Evolutionary conservation across 495 filamentous ascomycete genomes (phyloP).

Genomic region (Penicillium coffeae): DNA sequence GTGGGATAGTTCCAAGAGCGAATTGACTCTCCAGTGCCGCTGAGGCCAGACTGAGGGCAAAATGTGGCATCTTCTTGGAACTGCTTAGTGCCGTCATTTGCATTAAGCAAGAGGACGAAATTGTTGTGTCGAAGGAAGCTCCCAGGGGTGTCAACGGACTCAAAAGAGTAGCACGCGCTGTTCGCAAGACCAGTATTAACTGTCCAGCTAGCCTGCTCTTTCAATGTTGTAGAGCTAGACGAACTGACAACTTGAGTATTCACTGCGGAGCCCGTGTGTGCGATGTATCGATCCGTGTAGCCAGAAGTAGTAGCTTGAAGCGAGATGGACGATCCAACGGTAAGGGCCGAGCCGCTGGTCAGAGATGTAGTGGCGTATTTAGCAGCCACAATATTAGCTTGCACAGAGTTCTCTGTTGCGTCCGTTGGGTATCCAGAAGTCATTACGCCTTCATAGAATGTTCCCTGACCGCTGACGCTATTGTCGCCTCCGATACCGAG

Average conservation of each 20-base stretch:
- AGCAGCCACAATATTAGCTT: constrained; percentile 56
- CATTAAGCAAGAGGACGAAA: constrained; percentile 43
- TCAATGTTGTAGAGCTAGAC: constrained; percentile 42
- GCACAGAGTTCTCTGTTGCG: constrained; percentile 50
- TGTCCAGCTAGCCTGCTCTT: constrained; percentile 51
- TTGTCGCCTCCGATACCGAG: constrained; percentile 58
- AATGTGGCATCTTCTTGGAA: constrained; percentile 55
- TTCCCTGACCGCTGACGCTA: constrained; percentile 52
- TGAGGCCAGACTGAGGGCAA: constrained; percentile 46
- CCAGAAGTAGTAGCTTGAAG: constrained; percentile 47
- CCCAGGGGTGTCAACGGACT: constrained; percentile 51
- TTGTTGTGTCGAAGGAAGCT: constrained; percentile 51
- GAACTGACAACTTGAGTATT: constrained; percentile 52
- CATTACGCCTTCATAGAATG: constrained; percentile 61
- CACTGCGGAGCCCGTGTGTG: constrained; percentile 44
- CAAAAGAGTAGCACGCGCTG: constrained; percentile 53
- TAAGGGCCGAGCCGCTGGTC: constrained; percentile 45
- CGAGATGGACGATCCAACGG: constrained; percentile 46
- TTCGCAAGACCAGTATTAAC: constrained; percentile 50
- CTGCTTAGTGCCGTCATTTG: constrained; percentile 47
- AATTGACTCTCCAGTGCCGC: constrained; percentile 41
- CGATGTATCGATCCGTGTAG: constrained; percentile 48
- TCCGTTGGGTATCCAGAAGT: constrained; percentile 55
- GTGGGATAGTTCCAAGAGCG: constrained; percentile 56
- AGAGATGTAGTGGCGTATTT: constrained; percentile 46